Base-by-base conservation (phyloP, 192 early-diverging fungal genomes). In the Radiomyces spectabilis region DNA sequence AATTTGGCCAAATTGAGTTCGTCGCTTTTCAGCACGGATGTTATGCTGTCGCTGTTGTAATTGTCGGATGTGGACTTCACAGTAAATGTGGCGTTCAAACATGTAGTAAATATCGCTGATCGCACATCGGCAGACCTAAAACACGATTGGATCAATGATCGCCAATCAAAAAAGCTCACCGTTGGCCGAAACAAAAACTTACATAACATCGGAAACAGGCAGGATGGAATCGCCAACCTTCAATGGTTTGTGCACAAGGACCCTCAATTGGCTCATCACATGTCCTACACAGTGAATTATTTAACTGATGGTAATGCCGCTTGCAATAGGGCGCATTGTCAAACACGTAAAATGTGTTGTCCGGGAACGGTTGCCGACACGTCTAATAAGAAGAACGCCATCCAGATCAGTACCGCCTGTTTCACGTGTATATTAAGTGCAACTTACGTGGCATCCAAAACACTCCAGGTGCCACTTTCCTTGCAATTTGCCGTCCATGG, bases 281-380 rank as follows among this genome's bases (percentile, higher is more conserved):
- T 12, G 68, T 62, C 45, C 75, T 80, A 59, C 93, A 95, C 25
- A 95, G 77, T 19, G 90, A 92, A 46, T 83, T 82, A 61, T 91
- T 92, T 49, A 85, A 68, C 74, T 84, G 78, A 53, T 95, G 91
- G 59, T 92, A 95, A 72, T 93, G 88, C 26, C 85, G 76, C 47
- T 79, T 71, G 67, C 92, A 94, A 65, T 89, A 88, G 42, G 91
- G 93, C 31, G 75, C 72, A 64, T 88, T 78, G 1, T 89, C 84
- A 63, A 82, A 82, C n/a, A 95, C 93, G 63, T 93, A 95, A 58
- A 95, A 95, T 43, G 77, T 83, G 52, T 85, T 87, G 55, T 88
- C 83, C 5, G 85, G 85, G 61, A 91, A 91, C 10, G 81, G 76
- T 39, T 62, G 63, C 38, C 68, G 75, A 59, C 88, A 91, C 0